Base-by-base conservation (phyloP, 768 basidiomycete species). In the Tricholoma terreum region DNA sequence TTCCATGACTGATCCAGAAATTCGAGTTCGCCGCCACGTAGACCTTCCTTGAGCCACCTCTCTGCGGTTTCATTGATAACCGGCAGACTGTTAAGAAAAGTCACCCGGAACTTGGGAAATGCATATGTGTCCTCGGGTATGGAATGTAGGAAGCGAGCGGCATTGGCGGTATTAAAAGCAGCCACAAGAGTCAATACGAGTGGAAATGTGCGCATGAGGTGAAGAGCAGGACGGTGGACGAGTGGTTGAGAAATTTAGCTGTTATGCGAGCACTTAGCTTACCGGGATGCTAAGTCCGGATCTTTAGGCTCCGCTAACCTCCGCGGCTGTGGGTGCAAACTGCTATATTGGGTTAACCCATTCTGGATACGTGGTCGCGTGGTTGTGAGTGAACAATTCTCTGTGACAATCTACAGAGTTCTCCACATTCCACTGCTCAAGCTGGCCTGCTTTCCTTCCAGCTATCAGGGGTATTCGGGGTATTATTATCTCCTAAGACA, bases 81-180 rank as follows among this genome's bases (percentile, higher is more conserved):
- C 24, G 92, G 91, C n/a, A 85, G 81, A 56, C 81, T 81, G 67
- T 90, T 89, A 66, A 94, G 82, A 71, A 90, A 94, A 38, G 84
- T 74, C 58, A 94, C 86, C 40, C 83, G 80, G 68, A 84, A 89
- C 69, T 94, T 94, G 61, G 92, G 92, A 67, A 87, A 92, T 0
- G 92, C 86, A 69, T 84, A 82, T 14, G 84, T 77, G 64, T 94
- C 92, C 64, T 92, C 88, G 27, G 92, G 90, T 46, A 91, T 78
- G 8, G 87, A 84, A 66, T 90, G 85, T 27, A 86, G 69, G n/a
- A 84, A 61, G 52, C 79, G 76, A 38, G 80, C 71, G 40, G 72
- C 66, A 51, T 70, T 64, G 54, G 68, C 43, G 27, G 62, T 55
- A 57, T 14, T 22, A 46, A 46, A 46, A 8, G 46, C n/a, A 30